These are phyloP conservation scores for Bipolaris cookei DNA, from an alignment of 2,329 filamentous ascomycete genomes.

Conservation along the genomic window DNA sequence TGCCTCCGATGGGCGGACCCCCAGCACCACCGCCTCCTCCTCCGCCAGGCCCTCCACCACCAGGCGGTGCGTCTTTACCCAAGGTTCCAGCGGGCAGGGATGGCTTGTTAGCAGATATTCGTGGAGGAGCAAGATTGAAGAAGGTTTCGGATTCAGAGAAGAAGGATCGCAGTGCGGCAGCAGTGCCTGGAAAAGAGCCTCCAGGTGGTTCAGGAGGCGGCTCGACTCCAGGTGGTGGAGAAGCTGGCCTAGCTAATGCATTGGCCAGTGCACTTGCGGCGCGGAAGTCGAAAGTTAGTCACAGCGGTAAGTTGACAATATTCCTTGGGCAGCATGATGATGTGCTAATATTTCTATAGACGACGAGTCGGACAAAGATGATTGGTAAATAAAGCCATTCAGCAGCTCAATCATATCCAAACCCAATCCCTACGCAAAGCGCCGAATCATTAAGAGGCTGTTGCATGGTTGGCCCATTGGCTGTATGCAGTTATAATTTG, in stretches of 20 bases:
- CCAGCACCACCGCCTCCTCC: slow-evolving; percentile 46
- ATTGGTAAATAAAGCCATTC: slow-evolving; percentile 61
- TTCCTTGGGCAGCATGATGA: slow-evolving; percentile 5
- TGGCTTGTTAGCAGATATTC: slow-evolving; percentile 74
- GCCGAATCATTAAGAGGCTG: neutral
- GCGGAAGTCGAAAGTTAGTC: slow-evolving; percentile 91
- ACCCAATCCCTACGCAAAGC: slow-evolving; percentile 1
- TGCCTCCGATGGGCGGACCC: slow-evolving; percentile 36
- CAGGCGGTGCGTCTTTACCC: slow-evolving; percentile 36
- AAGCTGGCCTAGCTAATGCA: slow-evolving; percentile 54
- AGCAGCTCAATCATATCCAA: neutral
- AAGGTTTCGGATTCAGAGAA: slow-evolving; percentile 76
- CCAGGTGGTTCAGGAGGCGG: slow-evolving; percentile 57
- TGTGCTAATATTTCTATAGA: slow-evolving; percentile 59
- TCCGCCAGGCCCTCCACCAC: slow-evolving; percentile 43
- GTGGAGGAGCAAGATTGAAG: slow-evolving; percentile 68
- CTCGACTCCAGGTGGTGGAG: slow-evolving; percentile 35
- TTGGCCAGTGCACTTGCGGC: slow-evolving; percentile 83
- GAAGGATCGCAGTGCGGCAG: slow-evolving; percentile 71
- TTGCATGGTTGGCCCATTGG: neutral
- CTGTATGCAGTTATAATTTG: neutral
- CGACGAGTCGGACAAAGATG: slow-evolving; percentile 77
- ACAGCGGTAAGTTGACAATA: slow-evolving; percentile 72
- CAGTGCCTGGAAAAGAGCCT: slow-evolving; percentile 59
- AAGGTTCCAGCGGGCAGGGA: slow-evolving; percentile 58